Conservation (phyloP, 345 rosid species). For the Citrus sinensis region DNA sequence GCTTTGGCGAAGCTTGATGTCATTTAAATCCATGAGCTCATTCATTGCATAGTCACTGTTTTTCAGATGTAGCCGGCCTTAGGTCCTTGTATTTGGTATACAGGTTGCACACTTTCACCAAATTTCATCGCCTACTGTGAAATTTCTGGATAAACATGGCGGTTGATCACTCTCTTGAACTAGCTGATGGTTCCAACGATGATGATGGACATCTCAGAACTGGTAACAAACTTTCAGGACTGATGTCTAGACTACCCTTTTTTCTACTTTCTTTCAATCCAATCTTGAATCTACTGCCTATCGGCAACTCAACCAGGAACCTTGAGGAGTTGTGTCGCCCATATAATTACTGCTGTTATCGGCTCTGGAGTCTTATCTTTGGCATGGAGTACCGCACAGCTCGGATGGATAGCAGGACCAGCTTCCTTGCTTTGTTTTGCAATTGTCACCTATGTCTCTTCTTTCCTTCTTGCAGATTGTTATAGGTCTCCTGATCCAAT, state of each 20-base stretch:
- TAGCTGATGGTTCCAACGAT: conserved; percentile 15
- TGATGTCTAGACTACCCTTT: background rate
- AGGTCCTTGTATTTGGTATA: conserved; percentile 7
- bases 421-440: conserved; percentile 43
- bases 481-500: conserved; percentile 45
- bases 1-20: background rate
- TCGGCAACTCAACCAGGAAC: conserved; percentile 41
- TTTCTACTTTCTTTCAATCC: background rate
- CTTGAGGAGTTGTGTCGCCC: conserved; percentile 43
- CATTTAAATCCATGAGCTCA: background rate
- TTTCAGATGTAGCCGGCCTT: conserved; percentile 5
- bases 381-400: conserved; percentile 64
- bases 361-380: conserved; percentile 56
- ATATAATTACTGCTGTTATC: conserved; percentile 49
- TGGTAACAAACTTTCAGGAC: conserved; percentile 25
- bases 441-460: conserved; percentile 40
- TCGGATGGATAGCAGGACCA: conserved; percentile 78
- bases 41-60: background rate
- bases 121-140: conserved; percentile 5
- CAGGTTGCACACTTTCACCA: conserved; percentile 6
- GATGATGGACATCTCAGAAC: conserved; percentile 48
- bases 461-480: conserved; percentile 53
- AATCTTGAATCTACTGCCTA: conserved; percentile 10
- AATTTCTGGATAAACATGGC: conserved; percentile 24
- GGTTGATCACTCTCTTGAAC: conserved; percentile 26